Base-by-base conservation (phyloP, 805 yeast species). In the Candida ovalis region DNA sequence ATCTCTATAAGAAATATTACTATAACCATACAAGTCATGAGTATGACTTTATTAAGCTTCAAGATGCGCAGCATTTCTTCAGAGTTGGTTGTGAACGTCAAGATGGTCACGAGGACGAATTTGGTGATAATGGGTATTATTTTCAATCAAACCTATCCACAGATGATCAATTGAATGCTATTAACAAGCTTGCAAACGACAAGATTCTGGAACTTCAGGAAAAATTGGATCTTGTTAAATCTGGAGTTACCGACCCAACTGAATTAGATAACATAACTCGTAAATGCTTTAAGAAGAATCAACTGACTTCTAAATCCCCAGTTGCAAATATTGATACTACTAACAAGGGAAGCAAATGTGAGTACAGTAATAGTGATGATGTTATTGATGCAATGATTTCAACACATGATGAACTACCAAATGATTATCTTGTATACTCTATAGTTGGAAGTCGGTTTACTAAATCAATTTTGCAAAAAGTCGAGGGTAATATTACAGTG, bases 1-100 rank as follows among this genome's bases (percentile, higher is more conserved):
- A 66, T 10, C 36, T 40, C 17, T 59, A 60, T 40, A 59, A 61
- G 45, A 51, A 55, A 43, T 59, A 40, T 24, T 59, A 60, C 43
- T 44, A 46, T 15, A 36, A 43, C 2, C 38, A 48, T 28, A 54
- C 59, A 7, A 43, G 53, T 17, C 52, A 54, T 24, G 59, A 61
- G 8, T 59, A 53, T 50, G 60, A 59, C 24, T 58, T 62, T 43
- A 57, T 62, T 17, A 40, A 51, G 13, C 35, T 60, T 21, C 55
- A 60, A 40, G 57, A 55, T 28, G 33, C 45, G 1, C 51, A 53
- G 21, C 57, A 54, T 40, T 50, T 37, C 43, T 47, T 65, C 28
- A 52, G 69, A 40, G 47, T 65, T 23, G 49, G 41, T 39, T 23
- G 25, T 39, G 32, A 54, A 10, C 48, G 55, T 21, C 44, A 49